phyloP scores from a whole-genome alignment of 1,284 basidiomycete species.

The Trichosporon sp. region DNA sequence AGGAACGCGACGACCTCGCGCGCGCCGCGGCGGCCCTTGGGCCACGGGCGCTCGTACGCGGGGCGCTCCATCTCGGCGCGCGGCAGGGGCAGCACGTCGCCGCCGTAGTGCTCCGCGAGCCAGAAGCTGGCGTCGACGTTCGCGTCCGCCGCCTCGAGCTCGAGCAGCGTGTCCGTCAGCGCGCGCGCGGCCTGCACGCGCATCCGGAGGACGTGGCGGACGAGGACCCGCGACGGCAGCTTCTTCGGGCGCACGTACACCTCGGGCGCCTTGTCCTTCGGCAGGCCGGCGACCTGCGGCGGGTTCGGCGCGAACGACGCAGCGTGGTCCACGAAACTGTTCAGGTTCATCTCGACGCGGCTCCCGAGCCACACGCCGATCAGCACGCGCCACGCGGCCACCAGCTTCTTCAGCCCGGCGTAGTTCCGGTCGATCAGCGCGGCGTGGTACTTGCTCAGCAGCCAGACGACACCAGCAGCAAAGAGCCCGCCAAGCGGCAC shows the following conservation, averaged over 20 bases:
- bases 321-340: conserved; percentile 57
- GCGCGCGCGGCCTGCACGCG: conserved; percentile 71
- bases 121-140: conserved; percentile 41
- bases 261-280: conserved; percentile 28
- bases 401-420: conserved; percentile 62
- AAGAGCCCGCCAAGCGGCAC: conserved; percentile 56
- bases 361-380: conserved; percentile 85
- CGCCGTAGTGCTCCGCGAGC: conserved; percentile 43
- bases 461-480: conserved; percentile 58
- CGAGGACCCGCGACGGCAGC: conserved; percentile 70
- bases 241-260: conserved; percentile 47
- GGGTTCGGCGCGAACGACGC: conserved; percentile 39
- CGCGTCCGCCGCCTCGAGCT: conserved; percentile 54
- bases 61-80: conserved; percentile 22
- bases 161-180: conserved; percentile 64
- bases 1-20: conserved; percentile 46
- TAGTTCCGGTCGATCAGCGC: conserved; percentile 61
- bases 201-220: conserved; percentile 76
- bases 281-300: conserved; percentile 37
- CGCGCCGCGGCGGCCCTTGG: conserved; percentile 35
- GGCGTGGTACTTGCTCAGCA: conserved; percentile 71
- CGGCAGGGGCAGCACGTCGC: conserved; percentile 27
- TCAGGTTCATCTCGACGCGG: conserved; percentile 70
- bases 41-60: conserved; percentile 34
- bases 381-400: conserved; percentile 82